phyloP scores from a whole-genome alignment of 177 flowering plant species.

The Vitis hybrid region DNA sequence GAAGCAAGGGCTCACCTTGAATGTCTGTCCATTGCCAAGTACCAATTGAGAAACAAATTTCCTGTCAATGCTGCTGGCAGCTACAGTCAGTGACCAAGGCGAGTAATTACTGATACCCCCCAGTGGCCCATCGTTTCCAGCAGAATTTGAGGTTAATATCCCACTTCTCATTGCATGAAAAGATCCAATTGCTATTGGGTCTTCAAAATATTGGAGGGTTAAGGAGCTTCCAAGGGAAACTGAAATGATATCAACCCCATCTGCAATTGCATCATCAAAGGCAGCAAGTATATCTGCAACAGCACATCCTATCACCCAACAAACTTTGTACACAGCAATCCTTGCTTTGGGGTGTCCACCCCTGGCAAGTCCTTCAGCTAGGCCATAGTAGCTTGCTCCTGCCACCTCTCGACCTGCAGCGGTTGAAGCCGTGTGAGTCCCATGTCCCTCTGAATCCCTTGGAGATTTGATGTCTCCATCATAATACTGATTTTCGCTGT shows the following conservation, averaged over 20 bases:
- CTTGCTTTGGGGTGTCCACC: constrained; percentile 58
- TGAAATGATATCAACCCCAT: constrained; percentile 57
- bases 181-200: constrained; percentile 49
- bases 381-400: constrained; percentile 37
- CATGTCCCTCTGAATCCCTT: constrained; percentile 55
- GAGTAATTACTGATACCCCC: constrained; percentile 31
- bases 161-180: constrained; percentile 59
- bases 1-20: constrained; percentile 22
- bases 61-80: constrained; percentile 54
- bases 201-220: constrained; percentile 26
- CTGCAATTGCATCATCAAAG: constrained; percentile 68
- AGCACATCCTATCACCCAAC: constrained; percentile 45
- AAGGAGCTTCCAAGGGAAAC: constrained; percentile 33
- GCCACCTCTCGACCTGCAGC: constrained; percentile 47
- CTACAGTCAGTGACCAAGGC: constrained; percentile 58
- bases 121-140: constrained; percentile 48
- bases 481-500: constrained; percentile 11
- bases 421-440: constrained; percentile 59
- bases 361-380: constrained; percentile 48
- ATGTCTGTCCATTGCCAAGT: constrained; percentile 38
- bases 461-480: constrained; percentile 32
- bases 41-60: constrained; percentile 29
- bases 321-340: constrained; percentile 57
- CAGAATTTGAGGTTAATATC: constrained; percentile 40
- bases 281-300: constrained; percentile 56